These are phyloP conservation scores for Westerdykella sp. DNA, from an alignment of 2,329 filamentous ascomycete genomes.

Conservation along the genomic window DNA sequence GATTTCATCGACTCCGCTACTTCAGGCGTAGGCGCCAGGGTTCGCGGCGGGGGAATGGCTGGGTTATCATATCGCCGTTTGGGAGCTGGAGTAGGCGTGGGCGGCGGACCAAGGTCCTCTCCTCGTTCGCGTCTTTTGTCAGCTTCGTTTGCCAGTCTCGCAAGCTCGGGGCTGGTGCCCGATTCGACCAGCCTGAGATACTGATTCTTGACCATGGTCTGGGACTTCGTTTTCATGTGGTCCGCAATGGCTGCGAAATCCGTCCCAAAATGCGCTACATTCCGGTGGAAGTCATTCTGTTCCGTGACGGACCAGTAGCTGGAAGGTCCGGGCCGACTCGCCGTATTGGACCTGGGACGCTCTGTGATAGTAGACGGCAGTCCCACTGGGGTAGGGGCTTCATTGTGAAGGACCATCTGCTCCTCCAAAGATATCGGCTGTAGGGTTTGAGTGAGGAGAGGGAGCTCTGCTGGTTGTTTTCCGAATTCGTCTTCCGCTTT, in stretches of 20 bases:
- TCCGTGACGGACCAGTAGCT: slow-evolving; percentile 88
- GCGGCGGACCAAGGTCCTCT: slow-evolving; percentile 44
- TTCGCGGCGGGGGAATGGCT: slow-evolving; percentile 34
- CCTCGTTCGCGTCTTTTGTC: slow-evolving; percentile 39
- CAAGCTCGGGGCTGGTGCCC: slow-evolving; percentile 38
- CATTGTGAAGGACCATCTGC: slow-evolving; percentile 9
- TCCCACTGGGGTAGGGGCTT: slow-evolving; percentile 7
- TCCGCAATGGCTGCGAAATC: slow-evolving; percentile 70
- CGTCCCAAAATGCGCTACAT: slow-evolving; percentile 69
- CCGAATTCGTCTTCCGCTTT: slow-evolving; percentile 31
- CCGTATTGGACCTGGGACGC: slow-evolving; percentile 26
- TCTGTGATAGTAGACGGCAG: slow-evolving; percentile 23
- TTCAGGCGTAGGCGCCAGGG: slow-evolving; percentile 43
- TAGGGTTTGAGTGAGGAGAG: slow-evolving; percentile 18
- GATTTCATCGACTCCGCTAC: slow-evolving; percentile 38
- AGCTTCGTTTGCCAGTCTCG: slow-evolving; percentile 38
- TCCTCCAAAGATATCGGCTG: slow-evolving; percentile 18
- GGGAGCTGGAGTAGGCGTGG: slow-evolving; percentile 43
- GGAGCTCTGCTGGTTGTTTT: slow-evolving; percentile 25
- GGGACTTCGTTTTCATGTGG: slow-evolving; percentile 77
- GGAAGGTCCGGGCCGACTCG: slow-evolving; percentile 53
- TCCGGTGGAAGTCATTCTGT: slow-evolving; percentile 66
- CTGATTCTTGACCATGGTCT: slow-evolving; percentile 65
- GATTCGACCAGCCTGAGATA: slow-evolving; percentile 43
- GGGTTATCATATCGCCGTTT: slow-evolving; percentile 45